These are phyloP conservation scores for Avena eriantha DNA, from an alignment of 176 grass and related monocot species.

Conservation along the genomic window DNA sequence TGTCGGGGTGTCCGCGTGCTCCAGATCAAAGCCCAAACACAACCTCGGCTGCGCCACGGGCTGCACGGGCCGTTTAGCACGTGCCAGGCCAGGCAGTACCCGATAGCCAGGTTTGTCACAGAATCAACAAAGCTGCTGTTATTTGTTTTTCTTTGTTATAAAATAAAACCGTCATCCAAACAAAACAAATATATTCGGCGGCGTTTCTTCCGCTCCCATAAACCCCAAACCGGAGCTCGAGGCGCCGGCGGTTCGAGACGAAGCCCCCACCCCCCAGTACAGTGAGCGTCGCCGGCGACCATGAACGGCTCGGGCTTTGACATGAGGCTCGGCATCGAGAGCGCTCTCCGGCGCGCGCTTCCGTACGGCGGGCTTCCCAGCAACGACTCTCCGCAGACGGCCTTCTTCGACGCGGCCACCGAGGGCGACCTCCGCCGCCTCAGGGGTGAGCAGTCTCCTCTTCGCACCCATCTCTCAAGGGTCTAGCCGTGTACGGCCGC, in stretches of 20 bases:
- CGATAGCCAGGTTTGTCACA: too few species aligned
- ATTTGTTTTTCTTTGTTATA: too few species aligned
- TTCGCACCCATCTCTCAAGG: background rate
- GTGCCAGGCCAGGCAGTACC: too few species aligned
- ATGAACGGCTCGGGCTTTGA: slow-evolving; percentile 30
- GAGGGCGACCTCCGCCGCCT: slow-evolving; percentile 37
- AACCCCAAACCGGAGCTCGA: slow-evolving; percentile 2
- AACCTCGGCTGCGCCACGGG: too few species aligned
- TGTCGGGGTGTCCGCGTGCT: too few species aligned
- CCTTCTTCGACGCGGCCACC: slow-evolving; percentile 50
- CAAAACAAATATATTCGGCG: background rate
- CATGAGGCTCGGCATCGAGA: slow-evolving; percentile 18
- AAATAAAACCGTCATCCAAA: background rate
- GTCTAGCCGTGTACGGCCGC: background rate
- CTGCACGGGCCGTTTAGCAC: too few species aligned
- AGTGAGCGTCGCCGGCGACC: background rate
- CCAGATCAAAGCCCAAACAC: too few species aligned
- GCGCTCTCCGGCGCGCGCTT: slow-evolving; percentile 17
- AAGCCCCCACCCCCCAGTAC: slow-evolving; percentile 17
- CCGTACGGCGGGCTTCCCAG: slow-evolving; percentile 30
- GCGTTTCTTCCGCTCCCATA: background rate
- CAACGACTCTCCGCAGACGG: background rate
- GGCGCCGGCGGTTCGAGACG: slow-evolving; percentile 4
- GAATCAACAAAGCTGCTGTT: too few species aligned
- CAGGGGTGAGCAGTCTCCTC: slow-evolving; percentile 30